Evolutionary conservation across 805 yeast genomes (phyloP), one percentile per base, ranked within the genome.

Genomic region (Candida boidinii): DNA sequence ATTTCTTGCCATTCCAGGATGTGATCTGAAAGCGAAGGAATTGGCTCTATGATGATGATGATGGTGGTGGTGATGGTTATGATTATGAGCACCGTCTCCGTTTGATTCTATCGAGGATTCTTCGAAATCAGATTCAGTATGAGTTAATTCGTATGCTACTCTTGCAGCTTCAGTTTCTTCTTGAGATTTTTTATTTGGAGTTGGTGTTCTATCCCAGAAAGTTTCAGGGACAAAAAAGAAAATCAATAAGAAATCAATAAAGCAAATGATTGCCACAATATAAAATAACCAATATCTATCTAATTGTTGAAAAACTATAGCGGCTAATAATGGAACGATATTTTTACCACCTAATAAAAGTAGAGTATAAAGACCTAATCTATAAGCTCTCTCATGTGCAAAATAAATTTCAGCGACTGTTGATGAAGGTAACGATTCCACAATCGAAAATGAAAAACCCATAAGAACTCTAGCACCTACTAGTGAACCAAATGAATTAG

Each of bases 271-370:
- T 10, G 76, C 56, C 28, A 70, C 52, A 24, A 74, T 67, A 76
- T 79, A 76, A 46, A 68, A 76, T 23, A 74, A 54, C 82, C 82
- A 76, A 44, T 72, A 72, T 54, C 79, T 62, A 41, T 66, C 62
- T 29, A 67, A 50, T 35, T 56, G 46, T 34, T 65, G 60, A 29
- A 76, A 69, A 7, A 74, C 62, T 38, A 74, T 64, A 9, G 72
- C 74, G 7, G 79, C 64, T 11, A 70, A 64, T 42, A 76, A 51
- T 5, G 81, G 81, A 10, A 74, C 62, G 21, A 76, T 51, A 43
- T 74, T 74, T 42, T 76, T 76, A 17, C 81, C 80, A n/a, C 60
- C 62, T 15, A 70, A 53, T 12, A 74, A 54, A 20, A 74, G 66
- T 36, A 66, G 42, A 33, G 70, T 68, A 44, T 71, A 72, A 12